Evolutionary conservation across 2,329 filamentous ascomycete genomes (phyloP).

Genomic region (Dothideomycetes sp.): DNA sequence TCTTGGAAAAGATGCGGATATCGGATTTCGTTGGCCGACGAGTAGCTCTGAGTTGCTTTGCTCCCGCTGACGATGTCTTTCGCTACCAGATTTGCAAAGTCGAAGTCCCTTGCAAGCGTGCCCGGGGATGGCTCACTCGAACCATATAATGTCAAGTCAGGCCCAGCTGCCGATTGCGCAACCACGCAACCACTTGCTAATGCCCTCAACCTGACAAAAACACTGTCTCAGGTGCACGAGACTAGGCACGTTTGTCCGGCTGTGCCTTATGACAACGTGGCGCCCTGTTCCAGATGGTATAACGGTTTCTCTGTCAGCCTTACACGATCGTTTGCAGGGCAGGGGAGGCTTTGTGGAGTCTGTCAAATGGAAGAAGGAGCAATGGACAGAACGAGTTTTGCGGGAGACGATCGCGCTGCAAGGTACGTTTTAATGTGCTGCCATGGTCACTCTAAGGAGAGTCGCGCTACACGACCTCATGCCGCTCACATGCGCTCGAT

Average conservation of each 20-base stretch:
- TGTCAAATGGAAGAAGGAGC: too few relatives aligned
- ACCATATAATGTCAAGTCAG: slow-evolving; percentile 8
- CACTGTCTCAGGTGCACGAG: slow-evolving; percentile 8
- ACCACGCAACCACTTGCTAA: slow-evolving; percentile 1
- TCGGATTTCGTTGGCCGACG: slow-evolving; percentile 7
- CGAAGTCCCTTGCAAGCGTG: slow-evolving; percentile 8
- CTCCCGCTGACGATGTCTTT: slow-evolving; percentile 9
- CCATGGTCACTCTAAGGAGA: neutral
- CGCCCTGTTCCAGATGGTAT: slow-evolving; percentile 9
- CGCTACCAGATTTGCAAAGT: slow-evolving; percentile 8
- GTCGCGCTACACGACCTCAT: neutral
- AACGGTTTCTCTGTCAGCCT: slow-evolving; percentile 10
- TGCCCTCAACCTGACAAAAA: slow-evolving; percentile 7
- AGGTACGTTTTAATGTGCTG: neutral
- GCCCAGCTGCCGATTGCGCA: slow-evolving; percentile 5
- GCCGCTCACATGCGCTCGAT: neutral
- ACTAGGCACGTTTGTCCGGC: slow-evolving; percentile 7
- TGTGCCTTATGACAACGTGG: slow-evolving; percentile 9
- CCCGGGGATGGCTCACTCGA: slow-evolving; percentile 6
- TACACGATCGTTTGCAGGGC: slow-evolving; percentile 1
- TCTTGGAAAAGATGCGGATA: slow-evolving; percentile 8
- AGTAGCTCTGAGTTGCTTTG: slow-evolving; percentile 4
- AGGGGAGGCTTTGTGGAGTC: too few relatives aligned
- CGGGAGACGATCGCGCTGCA: neutral
- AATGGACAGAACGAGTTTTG: too few relatives aligned